A percentile compares a stretch with the other conserved stretches of the same genome.
phyloP scores from a whole-genome alignment of 805 yeast species.

The Wickerhamomyces sydowiorum region DNA sequence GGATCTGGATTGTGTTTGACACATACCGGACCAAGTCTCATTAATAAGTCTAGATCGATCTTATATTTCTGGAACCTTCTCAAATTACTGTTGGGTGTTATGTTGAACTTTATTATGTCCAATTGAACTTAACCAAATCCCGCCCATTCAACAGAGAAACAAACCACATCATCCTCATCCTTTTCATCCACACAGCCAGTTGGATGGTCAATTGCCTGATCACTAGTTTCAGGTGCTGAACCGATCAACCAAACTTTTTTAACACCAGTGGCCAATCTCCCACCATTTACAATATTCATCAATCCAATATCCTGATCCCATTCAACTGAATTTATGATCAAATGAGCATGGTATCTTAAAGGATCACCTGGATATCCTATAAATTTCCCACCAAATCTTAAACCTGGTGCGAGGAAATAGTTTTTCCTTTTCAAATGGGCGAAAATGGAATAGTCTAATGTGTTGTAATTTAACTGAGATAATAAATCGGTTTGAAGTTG shows the following conservation, averaged over 20 bases:
- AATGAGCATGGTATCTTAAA: conserved; percentile 81
- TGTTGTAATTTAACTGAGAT: conserved; percentile 1
- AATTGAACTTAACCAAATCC: conserved; percentile 83
- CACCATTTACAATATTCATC: conserved; percentile 68
- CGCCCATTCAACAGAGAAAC: conserved; percentile 90
- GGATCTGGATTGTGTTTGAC: too few species aligned
- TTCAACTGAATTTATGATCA: conserved; percentile 51
- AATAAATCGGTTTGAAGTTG: conserved; percentile 6
- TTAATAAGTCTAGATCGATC: too few species aligned
- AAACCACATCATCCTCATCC: conserved; percentile 27
- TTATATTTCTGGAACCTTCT: too few species aligned
- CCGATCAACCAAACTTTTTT: conserved; percentile 75
- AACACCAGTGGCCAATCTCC: conserved; percentile 87
- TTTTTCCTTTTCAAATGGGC: conserved; percentile 25
- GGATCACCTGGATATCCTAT: conserved; percentile 96
- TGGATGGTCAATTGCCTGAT: too few species aligned
- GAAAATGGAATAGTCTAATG: conserved; percentile 10
- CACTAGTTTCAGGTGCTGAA: conserved; percentile 22
- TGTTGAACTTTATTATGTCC: too few species aligned
- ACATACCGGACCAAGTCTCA: too few species aligned
- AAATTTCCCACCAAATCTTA: conserved; percentile 85
- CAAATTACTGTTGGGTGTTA: too few species aligned
- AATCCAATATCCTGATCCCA: conserved; percentile 51
- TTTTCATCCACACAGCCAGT: too few species aligned
- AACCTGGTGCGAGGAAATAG: conserved; percentile 71